phyloP scores from a whole-genome alignment of 805 yeast genomes.

The Ogataea naganishii region DNA sequence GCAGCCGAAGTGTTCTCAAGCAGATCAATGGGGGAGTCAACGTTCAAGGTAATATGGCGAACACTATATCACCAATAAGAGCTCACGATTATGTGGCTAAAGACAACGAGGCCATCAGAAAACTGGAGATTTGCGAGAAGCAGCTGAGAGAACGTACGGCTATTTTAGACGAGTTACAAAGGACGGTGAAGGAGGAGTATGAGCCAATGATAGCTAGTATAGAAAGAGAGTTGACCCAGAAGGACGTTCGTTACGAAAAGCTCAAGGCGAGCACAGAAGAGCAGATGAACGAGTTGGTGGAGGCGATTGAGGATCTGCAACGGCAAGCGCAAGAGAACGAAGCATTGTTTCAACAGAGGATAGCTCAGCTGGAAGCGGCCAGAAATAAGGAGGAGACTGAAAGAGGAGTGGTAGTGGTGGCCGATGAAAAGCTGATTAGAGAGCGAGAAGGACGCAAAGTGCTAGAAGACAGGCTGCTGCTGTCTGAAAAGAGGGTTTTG shows the following conservation, averaged over 20 bases:
- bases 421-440: no score
- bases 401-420: no score
- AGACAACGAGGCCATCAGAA: conserved; percentile 4
- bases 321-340: conserved; percentile 49
- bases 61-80: conserved; percentile 7
- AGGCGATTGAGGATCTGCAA: conserved; percentile 47
- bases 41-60: conserved; percentile 6
- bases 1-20: conserved; percentile 7
- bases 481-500: background rate
- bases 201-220: conserved; percentile 39
- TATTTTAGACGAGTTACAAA: conserved; percentile 39
- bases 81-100: background rate
- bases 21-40: background rate
- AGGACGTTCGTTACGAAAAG: conserved; percentile 37
- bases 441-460: background rate
- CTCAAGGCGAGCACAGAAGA: conserved; percentile 39
- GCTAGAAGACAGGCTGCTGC: background rate
- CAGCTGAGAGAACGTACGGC: conserved; percentile 33
- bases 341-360: conserved; percentile 34
- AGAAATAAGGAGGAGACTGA: no score
- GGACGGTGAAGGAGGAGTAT: conserved; percentile 35
- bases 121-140: conserved; percentile 12
- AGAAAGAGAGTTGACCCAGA: conserved; percentile 31
- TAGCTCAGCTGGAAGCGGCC: conserved; percentile 25
- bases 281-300: conserved; percentile 52